Base-by-base conservation (phyloP, 2,329 filamentous ascomycete species). In the Gnomoniopsis sp. region DNA sequence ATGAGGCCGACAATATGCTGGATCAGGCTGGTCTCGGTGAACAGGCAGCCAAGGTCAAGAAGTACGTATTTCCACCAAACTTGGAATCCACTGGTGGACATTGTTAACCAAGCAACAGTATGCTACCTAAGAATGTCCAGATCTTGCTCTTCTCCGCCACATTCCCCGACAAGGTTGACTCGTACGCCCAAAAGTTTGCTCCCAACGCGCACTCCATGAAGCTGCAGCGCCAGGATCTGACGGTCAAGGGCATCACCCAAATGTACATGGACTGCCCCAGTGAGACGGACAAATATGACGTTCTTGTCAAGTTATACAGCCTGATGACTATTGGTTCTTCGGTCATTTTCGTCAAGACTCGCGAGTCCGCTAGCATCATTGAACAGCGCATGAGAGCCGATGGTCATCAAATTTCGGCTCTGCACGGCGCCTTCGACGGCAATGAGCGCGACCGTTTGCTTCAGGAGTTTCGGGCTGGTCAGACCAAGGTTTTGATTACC, bases 1-100 rank as follows among this genome's bases (percentile, higher is more conserved):
- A 99, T 69, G 95, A 99, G 77, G 95, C 95, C 58, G 95, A 99
- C 77, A 98, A 97, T 77, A 99, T 99, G 95, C 79, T 99, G 61
- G 95, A 98, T 70, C 89, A 93, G 74, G 91, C 96, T 75, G 93
- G 95, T 53, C 81, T 99, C 57, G 95, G 95, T 54, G 95, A 98
- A 60, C 95, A 99, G 76, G 98, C 93, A 74, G 84, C 92, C 67
- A 87, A 93, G 65, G 91, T 97, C 66, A 96, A 96, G 79, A 75
- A 76, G 91, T 95, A 75, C 68, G 86, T 77, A n/a, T 11, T n/a
- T n/a, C 3, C 15, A 6, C 17, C 43, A 15, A 7, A 30, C 17
- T 34, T 49, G 6, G 26, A 17, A 3, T 49, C 17, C 26, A 7
- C 21, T 17, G 8, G 2, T 49, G 41, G 41, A 44, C 14, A 19